Conservation (phyloP, 331 rosid species). For the Acacia concinna region DNA sequence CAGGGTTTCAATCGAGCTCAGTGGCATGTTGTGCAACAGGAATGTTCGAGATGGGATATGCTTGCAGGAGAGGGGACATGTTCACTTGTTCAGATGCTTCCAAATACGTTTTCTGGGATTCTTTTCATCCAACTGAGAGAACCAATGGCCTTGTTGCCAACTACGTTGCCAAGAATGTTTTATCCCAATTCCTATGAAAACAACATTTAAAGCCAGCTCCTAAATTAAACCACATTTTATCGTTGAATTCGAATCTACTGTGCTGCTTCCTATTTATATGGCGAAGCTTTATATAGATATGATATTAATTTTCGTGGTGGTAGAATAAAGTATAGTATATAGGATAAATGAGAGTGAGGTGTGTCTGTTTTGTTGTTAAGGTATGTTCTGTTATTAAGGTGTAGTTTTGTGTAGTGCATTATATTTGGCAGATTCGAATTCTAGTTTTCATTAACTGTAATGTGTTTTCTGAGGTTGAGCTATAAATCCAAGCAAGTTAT, state of each 20-base stretch:
- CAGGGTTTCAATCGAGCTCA: conserved; percentile 58
- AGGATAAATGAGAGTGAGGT: neutral
- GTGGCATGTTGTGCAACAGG: conserved; percentile 71
- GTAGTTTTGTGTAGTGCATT: neutral
- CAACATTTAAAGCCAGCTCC: neutral
- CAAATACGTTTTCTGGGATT: conserved; percentile 74
- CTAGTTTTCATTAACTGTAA: neutral
- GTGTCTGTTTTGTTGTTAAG: neutral
- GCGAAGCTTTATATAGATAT: neutral
- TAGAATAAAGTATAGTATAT: neutral
- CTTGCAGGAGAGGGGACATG: conserved; percentile 54
- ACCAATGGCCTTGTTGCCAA: conserved; percentile 54
- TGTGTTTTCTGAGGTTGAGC: neutral
- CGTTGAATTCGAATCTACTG: neutral
- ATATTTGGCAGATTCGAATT: neutral
- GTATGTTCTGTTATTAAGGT: neutral
- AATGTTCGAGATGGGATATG: conserved; percentile 79
- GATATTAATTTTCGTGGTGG: neutral
- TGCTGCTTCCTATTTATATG: neutral
- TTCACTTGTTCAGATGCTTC: conserved; percentile 61
- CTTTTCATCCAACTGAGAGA: conserved; percentile 74
- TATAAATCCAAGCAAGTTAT: neutral
- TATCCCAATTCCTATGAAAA: conserved; percentile 41
- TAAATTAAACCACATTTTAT: neutral
- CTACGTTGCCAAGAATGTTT: conserved; percentile 40